phyloP scores from a whole-genome alignment of 768 basidiomycete species.

The Boletus eberwhitei region DNA sequence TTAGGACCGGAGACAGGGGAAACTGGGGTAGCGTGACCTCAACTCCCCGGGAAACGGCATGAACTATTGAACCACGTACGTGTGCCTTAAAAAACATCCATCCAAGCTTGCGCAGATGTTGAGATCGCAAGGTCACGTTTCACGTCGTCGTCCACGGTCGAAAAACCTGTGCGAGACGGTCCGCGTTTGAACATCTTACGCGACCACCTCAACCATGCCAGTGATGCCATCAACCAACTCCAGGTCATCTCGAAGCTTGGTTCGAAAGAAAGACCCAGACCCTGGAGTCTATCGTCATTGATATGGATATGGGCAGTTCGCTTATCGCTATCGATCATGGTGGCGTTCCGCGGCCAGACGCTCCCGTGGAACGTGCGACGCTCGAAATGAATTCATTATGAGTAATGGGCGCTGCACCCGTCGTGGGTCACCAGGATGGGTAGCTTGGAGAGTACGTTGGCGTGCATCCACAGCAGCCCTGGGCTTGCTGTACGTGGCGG shows the following conservation, averaged over 20 bases:
- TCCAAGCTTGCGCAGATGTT: neutral
- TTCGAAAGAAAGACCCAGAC: neutral
- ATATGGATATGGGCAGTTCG: slow-evolving; percentile 1
- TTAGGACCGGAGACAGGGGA: neutral
- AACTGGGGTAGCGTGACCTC: neutral
- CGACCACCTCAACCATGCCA: neutral
- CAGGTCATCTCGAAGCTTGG: neutral
- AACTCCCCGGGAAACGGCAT: neutral
- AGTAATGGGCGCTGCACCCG: neutral
- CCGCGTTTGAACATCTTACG: neutral
- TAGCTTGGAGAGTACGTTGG: neutral
- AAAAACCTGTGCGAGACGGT: neutral
- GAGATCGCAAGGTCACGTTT: neutral
- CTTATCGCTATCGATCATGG: slow-evolving; percentile 1
- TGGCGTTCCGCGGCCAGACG: slow-evolving; percentile 17
- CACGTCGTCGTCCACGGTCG: neutral
- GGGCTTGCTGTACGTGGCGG: slow-evolving; percentile 4
- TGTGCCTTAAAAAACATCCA: neutral
- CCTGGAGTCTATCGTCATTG: slow-evolving; percentile 15
- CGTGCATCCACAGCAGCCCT: neutral
- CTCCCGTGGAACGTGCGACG: neutral
- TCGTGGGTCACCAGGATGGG: neutral
- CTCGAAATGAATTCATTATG: slow-evolving; percentile 9
- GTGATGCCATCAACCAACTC: neutral
- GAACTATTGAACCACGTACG: neutral